phyloP scores from a whole-genome alignment of 805 yeast genomes.

The Brettanomyces naardenensis region DNA sequence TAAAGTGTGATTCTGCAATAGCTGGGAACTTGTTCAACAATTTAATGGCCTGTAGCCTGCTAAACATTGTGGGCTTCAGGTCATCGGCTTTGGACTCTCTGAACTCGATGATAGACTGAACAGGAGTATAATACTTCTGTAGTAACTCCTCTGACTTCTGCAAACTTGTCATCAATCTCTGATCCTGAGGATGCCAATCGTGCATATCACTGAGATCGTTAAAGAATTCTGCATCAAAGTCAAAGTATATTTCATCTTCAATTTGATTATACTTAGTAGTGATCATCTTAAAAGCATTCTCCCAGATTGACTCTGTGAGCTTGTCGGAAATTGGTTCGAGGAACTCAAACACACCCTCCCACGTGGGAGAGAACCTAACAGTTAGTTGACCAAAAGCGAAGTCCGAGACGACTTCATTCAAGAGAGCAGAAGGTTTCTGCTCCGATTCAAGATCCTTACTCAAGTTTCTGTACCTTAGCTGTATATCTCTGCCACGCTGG shows the following conservation, averaged over 20 bases:
- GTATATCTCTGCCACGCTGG: constrained; percentile 65
- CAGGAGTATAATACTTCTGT: constrained; percentile 26
- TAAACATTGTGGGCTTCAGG: constrained; percentile 32
- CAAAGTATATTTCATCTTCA: constrained; percentile 13
- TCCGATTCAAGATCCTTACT: constrained; percentile 33
- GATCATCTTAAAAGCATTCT: constrained; percentile 32
- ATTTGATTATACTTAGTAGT: constrained; percentile 13
- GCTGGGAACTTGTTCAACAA: constrained; percentile 52
- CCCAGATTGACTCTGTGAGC: constrained; percentile 47
- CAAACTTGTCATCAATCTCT: constrained; percentile 36
- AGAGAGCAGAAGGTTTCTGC: constrained; percentile 14
- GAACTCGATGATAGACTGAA: constrained; percentile 30
- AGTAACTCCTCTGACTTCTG: constrained; percentile 21
- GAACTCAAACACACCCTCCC: constrained; percentile 68
- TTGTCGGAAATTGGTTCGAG: constrained; percentile 39
- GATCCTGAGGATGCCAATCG: constrained; percentile 37
- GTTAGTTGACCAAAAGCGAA: constrained; percentile 65
- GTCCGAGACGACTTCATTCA: constrained; percentile 31
- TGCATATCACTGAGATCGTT: neutral
- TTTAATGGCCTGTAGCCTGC: constrained; percentile 51
- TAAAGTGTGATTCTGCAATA: constrained; percentile 59
- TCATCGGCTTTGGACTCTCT: constrained; percentile 31
- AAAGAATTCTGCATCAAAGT: constrained; percentile 9
- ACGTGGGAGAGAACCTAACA: constrained; percentile 74
- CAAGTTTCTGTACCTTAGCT: constrained; percentile 56